Evolutionary conservation across 305 asterid genomes (phyloP), one percentile per base, ranked within the genome.

Genomic region (Solanum hybrid): DNA sequence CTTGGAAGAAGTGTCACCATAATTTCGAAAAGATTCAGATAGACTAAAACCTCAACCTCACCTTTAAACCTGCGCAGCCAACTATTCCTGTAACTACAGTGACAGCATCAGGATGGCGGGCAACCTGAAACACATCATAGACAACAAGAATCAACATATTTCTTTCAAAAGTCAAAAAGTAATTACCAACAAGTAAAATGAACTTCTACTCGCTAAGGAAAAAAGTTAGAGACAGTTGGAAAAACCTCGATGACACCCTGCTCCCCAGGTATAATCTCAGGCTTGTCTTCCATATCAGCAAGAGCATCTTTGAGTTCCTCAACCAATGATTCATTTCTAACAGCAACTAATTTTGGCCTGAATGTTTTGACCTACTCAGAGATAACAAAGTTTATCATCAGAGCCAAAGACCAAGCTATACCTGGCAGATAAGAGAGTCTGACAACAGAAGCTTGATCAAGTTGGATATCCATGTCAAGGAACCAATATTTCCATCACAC

Each of bases 31-130:
- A 20, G 76, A 84, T 51, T 84, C 41, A 84, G 76, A 84, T 84
- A 51, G 41, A 84, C 31, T 31, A 31, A 38, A 51, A 31, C 77
- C 76, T 31, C 29, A 84, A 24, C 24, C 22, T 37, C 93, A 97
- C 99, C 99, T 97, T 96, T 72, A 97, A 91, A 90, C 99, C 99
- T 4, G 99, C 99, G 86, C 99, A 97, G 39, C 99, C 99, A 90
- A 97, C 99, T 78, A 97, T 97, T 92, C 98, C 99, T 0, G 99
- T 97, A 89, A 97, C 99, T 65, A 96, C 99, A 45, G 98, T 95
- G 79, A 92, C 98, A 90, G 98, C 98, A 91, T 97, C 99, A 0
- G 98, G 96, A 91, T 97, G 99, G 20, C 99, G 97, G 10, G 99
- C 99, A 91, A 96, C 99, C 99, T 97, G 94, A 90, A 90, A 89